These are phyloP conservation scores for Gymnopilus dilepis DNA, from an alignment of 768 basidiomycete species.

Conservation along the genomic window DNA sequence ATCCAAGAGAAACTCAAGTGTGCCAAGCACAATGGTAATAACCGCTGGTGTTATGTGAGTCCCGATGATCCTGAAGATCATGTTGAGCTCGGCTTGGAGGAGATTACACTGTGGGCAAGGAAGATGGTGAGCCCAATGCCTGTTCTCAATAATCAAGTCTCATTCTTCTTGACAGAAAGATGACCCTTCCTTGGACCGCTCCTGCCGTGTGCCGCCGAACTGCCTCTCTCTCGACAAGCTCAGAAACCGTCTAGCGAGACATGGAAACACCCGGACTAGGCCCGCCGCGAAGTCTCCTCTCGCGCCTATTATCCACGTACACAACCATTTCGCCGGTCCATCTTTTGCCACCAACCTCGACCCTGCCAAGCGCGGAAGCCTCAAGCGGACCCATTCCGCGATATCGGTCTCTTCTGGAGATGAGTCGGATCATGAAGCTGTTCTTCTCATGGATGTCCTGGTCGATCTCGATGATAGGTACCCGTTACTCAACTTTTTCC, in stretches of 20 bases:
- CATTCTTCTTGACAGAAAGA: too few species aligned
- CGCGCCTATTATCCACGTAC: too few species aligned
- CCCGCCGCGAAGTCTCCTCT: too few species aligned
- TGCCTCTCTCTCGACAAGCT: too few species aligned
- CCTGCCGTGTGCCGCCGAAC: too few species aligned
- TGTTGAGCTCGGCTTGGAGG: conserved; percentile 10
- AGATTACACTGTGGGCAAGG: conserved; percentile 11
- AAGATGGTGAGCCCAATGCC: conserved; percentile 1
- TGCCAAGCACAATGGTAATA: conserved; percentile 14
- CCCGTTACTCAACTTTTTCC: not conserved
- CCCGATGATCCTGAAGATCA: conserved; percentile 12
- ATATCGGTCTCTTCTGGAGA: not conserved
- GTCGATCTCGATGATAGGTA: not conserved
- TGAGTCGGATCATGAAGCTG: not conserved
- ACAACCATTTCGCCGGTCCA: too few species aligned
- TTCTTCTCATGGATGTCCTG: not conserved
- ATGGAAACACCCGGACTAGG: too few species aligned
- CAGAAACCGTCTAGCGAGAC: too few species aligned
- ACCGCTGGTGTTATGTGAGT: conserved; percentile 17
- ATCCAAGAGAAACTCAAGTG: conserved; percentile 10
- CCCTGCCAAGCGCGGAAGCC: too few species aligned
- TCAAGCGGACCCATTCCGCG: not conserved
- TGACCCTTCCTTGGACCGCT: too few species aligned
- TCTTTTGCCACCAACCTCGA: too few species aligned
- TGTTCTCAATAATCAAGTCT: too few species aligned